A percentile compares a stretch with the other conserved stretches of the same genome.
phyloP scores from a whole-genome alignment of 2,329 filamentous ascomycete genomes.

The Trematosphaeria pertusa region DNA sequence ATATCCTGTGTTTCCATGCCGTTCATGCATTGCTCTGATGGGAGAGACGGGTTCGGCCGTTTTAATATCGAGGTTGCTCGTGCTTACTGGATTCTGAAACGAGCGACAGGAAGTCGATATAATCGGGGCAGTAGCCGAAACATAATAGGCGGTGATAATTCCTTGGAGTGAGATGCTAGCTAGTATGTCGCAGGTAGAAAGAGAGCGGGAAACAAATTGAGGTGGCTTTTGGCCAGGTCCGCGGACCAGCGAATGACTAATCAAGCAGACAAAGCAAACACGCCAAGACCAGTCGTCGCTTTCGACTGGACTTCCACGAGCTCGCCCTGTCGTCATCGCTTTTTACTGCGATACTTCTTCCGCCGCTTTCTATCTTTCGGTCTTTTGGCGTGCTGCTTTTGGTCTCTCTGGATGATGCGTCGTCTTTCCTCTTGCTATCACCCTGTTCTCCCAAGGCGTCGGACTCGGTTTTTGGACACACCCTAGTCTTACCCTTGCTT shows the following conservation, averaged over 20 bases:
- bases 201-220: no score
- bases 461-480: conserved; percentile 31
- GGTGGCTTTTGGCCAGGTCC: no score
- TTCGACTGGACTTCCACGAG: not conserved
- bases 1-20: conserved; percentile 1
- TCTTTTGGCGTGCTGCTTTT: not conserved
- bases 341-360: not conserved
- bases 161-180: no score
- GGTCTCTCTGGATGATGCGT: conserved; percentile 27
- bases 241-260: no score
- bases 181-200: no score
- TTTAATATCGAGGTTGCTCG: not conserved
- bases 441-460: conserved; percentile 19
- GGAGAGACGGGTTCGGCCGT: not conserved
- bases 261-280: conserved; percentile 10
- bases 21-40: not conserved
- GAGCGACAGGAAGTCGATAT: not conserved
- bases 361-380: not conserved
- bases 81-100: no score
- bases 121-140: not conserved
- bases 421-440: conserved; percentile 11
- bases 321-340: conserved; percentile 12
- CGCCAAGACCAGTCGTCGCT: conserved; percentile 12
- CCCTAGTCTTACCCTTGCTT: conserved; percentile 39
- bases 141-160: no score